Base-by-base conservation (phyloP, 371 early-diverging fungal species). In the Umbelopsis sp. region DNA sequence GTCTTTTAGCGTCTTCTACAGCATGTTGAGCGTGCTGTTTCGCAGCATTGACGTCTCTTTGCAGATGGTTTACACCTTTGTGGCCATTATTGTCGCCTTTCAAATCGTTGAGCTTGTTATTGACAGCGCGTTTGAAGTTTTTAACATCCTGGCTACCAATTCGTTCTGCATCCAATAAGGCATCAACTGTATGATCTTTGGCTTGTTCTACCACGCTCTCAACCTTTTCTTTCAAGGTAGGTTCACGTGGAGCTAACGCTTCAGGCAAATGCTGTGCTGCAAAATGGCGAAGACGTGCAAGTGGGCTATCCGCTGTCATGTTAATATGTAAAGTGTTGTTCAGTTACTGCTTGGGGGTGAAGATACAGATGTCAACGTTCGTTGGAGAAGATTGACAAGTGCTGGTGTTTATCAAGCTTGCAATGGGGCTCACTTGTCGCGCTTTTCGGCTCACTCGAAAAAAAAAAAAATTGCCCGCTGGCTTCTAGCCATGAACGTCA, bases 401-500 rank as follows among this genome's bases (percentile, higher is more conserved):
- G 41, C 41, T 41, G 12, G 41, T 41, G 41, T 41, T 41, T 41
- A 41, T 5, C 41, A 12, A 41, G 41, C 41, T 41, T 41, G 12
- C 7, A 41, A 41, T 41, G 41, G 41, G 10, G 29, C 4, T 41
- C 41, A 12, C 41, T 41, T 41, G 41, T 41, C 41, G 41, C 41
- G 41, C 41, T 41, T 24, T 12, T 35, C 14, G 32, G 35, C 57
- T 18, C 12, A 6, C 29, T 12, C 35, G 53, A 14, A 35, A 29
- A 57, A 57, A 22, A 22, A 22, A 57, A 57, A 57, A 57, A 57
- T 35, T 57, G 12, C 16, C 6, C 29, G 14, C 29, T 53, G 25
- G 48, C 48, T 4, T 12, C 37, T 16, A 57, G 52, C 57, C 22
- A 57, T 57, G 57, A 57, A 57, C 57, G 57, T 57, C 57, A 57